Conservation (phyloP, 345 rosid species). For the Arabidopsis thaliana region DNA sequence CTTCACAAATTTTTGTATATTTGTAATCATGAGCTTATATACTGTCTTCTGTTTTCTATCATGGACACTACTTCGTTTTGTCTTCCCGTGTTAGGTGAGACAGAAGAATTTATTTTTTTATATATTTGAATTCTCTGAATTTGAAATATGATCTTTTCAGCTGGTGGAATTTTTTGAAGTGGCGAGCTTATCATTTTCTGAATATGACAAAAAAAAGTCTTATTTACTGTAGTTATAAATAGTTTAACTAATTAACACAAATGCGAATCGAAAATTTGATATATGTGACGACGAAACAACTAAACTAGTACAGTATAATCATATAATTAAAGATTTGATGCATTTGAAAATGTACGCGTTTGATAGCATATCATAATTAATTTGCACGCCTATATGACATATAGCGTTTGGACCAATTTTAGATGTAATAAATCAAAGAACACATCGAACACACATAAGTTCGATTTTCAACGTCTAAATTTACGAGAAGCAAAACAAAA, state of each 20-base stretch:
- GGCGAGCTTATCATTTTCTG: background rate
- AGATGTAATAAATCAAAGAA: conserved; percentile 10
- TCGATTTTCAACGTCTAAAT: conserved; percentile 42
- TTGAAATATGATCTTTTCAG: conserved; percentile 18
- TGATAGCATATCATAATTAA: conserved; percentile 2
- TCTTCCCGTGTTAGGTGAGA: conserved; percentile 44
- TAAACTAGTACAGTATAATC: background rate
- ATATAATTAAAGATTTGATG: background rate
- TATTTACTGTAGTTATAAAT: background rate
- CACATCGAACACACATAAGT: conserved; percentile 27
- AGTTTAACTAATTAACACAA: background rate
- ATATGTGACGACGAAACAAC: background rate
- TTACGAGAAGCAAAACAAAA: conserved; percentile 18
- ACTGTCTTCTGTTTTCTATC: conserved; percentile 21
- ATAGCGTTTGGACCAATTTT: conserved; percentile 36
- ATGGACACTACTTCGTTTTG: conserved; percentile 39
- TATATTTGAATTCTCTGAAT: conserved; percentile 21
- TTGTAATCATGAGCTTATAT: conserved; percentile 23
- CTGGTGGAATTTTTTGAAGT: background rate
- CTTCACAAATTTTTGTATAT: background rate
- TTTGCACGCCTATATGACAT: conserved; percentile 29
- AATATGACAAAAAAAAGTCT: background rate
- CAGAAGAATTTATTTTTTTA: background rate
- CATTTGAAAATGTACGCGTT: conserved; percentile 2
- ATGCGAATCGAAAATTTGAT: conserved; percentile 2